These are phyloP conservation scores for Stemphylium lycopersici DNA, from an alignment of 2,329 filamentous ascomycete genomes.

Conservation along the genomic window DNA sequence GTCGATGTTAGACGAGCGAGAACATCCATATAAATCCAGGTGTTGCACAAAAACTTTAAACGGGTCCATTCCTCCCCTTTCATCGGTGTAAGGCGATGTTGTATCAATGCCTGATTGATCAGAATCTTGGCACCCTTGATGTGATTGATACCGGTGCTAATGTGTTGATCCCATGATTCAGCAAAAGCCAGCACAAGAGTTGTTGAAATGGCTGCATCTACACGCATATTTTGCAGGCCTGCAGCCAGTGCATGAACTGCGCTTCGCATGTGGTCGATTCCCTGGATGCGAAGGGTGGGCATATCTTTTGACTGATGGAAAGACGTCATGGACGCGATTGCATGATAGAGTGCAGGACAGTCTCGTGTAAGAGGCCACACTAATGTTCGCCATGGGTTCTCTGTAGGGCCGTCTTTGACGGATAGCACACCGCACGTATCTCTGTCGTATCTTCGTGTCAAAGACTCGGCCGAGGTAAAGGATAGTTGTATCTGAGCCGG, in stretches of 20 bases:
- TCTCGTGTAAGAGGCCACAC: slow-evolving; percentile 72
- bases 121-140: slow-evolving; percentile 70
- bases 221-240: slow-evolving; percentile 67
- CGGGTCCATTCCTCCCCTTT: slow-evolving; percentile 54
- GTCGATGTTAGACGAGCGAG: slow-evolving; percentile 70
- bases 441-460: slow-evolving; percentile 67
- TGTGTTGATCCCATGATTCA: slow-evolving; percentile 74
- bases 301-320: slow-evolving; percentile 69
- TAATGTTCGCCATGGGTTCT: slow-evolving; percentile 74
- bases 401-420: slow-evolving; percentile 70
- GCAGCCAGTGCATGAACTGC: slow-evolving; percentile 65
- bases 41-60: slow-evolving; percentile 71
- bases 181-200: slow-evolving; percentile 71
- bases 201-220: slow-evolving; percentile 71
- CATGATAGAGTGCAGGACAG: slow-evolving; percentile 70
- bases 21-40: slow-evolving; percentile 76
- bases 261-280: slow-evolving; percentile 71
- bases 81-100: slow-evolving; percentile 52
- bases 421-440: slow-evolving; percentile 74
- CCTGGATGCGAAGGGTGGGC: slow-evolving; percentile 64
- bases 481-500: slow-evolving; percentile 57
- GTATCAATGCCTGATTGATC: slow-evolving; percentile 63
- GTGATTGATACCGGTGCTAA: slow-evolving; percentile 71
- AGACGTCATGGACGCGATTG: slow-evolving; percentile 70
- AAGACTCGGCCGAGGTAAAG: slow-evolving; percentile 63